These are phyloP conservation scores for Chlorella sp. DNA, from an alignment of 139 green algal genomes.

Conservation along the genomic window DNA sequence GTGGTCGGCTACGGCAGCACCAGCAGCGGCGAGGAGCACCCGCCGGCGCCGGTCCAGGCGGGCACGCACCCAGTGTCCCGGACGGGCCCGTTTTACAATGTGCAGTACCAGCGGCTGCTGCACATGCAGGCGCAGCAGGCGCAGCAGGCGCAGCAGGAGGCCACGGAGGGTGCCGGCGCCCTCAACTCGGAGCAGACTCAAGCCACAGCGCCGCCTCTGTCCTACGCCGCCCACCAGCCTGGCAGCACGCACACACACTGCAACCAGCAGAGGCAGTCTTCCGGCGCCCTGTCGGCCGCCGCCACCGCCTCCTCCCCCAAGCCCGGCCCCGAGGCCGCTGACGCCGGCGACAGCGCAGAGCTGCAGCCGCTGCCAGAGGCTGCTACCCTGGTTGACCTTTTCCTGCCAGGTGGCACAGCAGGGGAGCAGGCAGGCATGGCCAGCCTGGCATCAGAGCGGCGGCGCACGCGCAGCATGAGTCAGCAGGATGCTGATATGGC, in stretches of 20 bases:
- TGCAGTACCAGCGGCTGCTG: constrained; percentile 28
- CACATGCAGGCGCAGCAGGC: constrained; percentile 2
- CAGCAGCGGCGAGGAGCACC: background rate
- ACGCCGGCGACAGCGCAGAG: background rate
- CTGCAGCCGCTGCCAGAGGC: background rate
- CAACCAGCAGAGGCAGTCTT: background rate
- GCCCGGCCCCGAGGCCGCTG: background rate
- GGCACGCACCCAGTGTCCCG: background rate
- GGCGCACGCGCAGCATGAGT: constrained; percentile 6
- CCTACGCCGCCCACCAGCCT: too few relatives aligned
- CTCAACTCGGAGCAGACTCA: too few relatives aligned
- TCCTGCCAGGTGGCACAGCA: too few relatives aligned
- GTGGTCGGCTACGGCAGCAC: background rate
- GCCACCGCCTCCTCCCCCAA: background rate
- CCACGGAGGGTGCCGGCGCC: too few relatives aligned
- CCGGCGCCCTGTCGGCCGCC: background rate
- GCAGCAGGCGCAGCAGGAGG: constrained; percentile 4
- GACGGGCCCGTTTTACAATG: background rate
- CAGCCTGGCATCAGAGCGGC: background rate
- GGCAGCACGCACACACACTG: too few relatives aligned
- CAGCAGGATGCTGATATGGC: background rate
- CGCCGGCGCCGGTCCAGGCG: too few relatives aligned
- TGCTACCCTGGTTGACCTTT: too few relatives aligned
- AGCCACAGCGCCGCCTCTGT: too few relatives aligned
- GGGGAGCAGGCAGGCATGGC: background rate